Evolutionary conservation across 345 rosid genomes (phyloP), one percentile per base, ranked within the genome.

Genomic region (Camelina hispida): DNA sequence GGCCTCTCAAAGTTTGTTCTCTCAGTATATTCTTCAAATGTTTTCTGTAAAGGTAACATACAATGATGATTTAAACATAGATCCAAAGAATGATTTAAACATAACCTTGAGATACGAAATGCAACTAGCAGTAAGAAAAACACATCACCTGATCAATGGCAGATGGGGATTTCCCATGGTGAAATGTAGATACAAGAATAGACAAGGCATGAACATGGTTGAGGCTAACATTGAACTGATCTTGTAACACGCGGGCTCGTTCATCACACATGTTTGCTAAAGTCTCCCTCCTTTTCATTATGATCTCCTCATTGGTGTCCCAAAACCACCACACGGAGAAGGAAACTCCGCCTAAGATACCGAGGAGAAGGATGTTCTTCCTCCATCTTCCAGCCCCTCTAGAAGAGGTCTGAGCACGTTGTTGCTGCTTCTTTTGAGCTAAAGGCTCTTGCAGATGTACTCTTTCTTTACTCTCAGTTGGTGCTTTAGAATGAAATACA

Each of bases 171-270:
- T 91, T 91, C 50, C 90, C 91, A 82, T 94, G 97, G 87, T 94
- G 98, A 85, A 94, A 94, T 34, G 97, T 94, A 62, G 97, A 94
- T 71, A 90, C 96, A 54, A 95, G 93, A 79, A 92, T 85, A 59
- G 99, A 97, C 85, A 95, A 83, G 69, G 99, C 95, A 78, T 95
- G 91, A 68, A 95, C 99, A 83, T 95, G 97, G 79, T 95, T 95
- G 85, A 90, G 73, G 81, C 99, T 95, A 71, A 95, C 99, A 80
- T 92, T 95, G 82, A 95, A 95, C 88, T 95, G 99, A 79, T 95
- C 99, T 84, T 95, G 99, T 84, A 95, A 81, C 91, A 95, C 90
- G 9, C 96, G 83, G 28, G 99, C 97, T 75, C 99, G 82, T 77
- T 95, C 97, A 23, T 91, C 99, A 62, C 99, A 95, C 99, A 95